Evolutionary conservation across 2,329 filamentous ascomycete genomes (phyloP).

Genomic region (Bipolaris victoriae): DNA sequence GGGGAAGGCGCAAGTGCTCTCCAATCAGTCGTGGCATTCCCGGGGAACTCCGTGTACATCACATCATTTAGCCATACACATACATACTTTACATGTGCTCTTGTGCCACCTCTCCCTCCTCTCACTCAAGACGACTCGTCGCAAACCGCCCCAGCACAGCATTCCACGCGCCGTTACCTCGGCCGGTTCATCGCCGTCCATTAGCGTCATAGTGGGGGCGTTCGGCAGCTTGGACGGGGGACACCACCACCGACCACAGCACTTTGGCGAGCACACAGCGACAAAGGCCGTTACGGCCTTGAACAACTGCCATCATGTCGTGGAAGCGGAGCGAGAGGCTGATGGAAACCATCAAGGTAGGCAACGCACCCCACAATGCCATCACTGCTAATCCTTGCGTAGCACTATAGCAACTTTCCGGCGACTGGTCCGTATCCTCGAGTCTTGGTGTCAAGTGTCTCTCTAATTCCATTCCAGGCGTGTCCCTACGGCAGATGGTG

Average conservation of each 20-base stretch:
- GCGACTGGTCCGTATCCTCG: conserved; percentile 92
- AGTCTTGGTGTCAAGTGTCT: conserved; percentile 44
- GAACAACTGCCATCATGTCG: conserved; percentile 69
- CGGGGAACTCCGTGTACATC: conserved; percentile 18
- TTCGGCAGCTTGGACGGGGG: conserved; percentile 18
- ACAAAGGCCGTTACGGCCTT: conserved; percentile 46
- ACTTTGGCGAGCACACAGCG: conserved; percentile 42
- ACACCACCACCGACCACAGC: conserved; percentile 18
- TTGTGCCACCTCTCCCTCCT: conserved; percentile 2
- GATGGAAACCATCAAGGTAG: conserved; percentile 88
- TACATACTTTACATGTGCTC: not conserved
- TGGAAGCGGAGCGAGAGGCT: conserved; percentile 90
- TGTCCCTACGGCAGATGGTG: conserved; percentile 95
- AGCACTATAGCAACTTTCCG: conserved; percentile 93
- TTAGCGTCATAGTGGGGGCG: conserved; percentile 46
- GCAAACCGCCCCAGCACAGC: conserved; percentile 5
- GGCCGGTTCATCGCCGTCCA: conserved; percentile 30
- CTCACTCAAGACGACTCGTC: not conserved
- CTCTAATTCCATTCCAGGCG: conserved; percentile 38
- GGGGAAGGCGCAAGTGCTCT: conserved; percentile 27
- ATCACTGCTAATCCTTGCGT: conserved; percentile 31
- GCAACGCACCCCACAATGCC: conserved; percentile 11
- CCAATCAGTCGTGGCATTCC: conserved; percentile 26
- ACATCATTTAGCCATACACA: conserved; percentile 6
- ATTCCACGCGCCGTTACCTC: conserved; percentile 31